Evolutionary conservation across 306 rosid genomes (phyloP).

Genomic region (Leucaena leucocephala): DNA sequence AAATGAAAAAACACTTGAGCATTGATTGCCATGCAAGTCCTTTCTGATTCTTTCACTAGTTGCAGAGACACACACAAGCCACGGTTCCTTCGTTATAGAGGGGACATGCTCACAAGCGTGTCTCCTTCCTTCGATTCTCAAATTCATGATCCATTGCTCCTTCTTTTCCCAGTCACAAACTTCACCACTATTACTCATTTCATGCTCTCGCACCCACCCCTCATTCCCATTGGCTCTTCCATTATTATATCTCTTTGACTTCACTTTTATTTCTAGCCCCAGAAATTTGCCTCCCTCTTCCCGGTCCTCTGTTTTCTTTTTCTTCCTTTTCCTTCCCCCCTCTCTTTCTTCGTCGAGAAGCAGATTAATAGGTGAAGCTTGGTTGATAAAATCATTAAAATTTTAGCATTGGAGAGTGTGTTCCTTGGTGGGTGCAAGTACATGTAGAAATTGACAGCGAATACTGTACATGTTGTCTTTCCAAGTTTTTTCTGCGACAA

Average conservation of each 20-base stretch:
- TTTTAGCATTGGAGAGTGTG: too few relatives aligned
- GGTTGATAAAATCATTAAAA: neutral
- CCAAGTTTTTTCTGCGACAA: neutral
- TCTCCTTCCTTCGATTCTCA: neutral
- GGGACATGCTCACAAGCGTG: neutral
- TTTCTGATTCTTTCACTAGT: constrained; percentile 4
- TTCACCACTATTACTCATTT: neutral
- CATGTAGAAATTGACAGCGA: neutral
- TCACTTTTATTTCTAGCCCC: neutral
- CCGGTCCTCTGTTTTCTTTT: neutral
- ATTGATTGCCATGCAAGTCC: neutral
- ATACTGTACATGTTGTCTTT: neutral
- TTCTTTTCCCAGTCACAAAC: neutral
- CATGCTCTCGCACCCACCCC: neutral
- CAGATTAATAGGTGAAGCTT: neutral
- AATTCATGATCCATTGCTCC: neutral
- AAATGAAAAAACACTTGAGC: constrained; percentile 6
- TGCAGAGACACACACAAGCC: neutral
- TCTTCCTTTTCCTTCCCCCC: neutral
- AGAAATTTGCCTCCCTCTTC: neutral
- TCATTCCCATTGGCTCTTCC: neutral
- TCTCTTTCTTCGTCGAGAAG: neutral
- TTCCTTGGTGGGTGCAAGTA: neutral
- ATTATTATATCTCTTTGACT: neutral
- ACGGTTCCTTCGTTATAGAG: neutral